Percentiles rank a stretch among this genome's conserved stretches.
Conservation (phyloP, 768 basidiomycete genomes). For the Leccinum ochraceum region DNA sequence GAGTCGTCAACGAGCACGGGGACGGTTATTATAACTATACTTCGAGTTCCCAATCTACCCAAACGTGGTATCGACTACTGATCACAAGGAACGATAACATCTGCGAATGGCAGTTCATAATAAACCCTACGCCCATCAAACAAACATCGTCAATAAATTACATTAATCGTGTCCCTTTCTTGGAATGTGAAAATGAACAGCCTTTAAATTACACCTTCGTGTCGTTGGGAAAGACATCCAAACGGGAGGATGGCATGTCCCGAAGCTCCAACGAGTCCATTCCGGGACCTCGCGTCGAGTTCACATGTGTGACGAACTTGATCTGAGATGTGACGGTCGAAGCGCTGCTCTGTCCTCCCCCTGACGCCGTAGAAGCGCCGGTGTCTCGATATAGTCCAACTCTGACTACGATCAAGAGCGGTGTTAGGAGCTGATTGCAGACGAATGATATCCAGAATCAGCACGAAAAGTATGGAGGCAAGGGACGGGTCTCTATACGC, state of each 20-base stretch:
- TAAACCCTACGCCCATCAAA: background rate
- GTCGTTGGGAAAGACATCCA: background rate
- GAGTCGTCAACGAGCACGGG: background rate
- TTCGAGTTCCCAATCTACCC: background rate
- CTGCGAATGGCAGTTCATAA: background rate
- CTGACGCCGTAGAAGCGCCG: background rate
- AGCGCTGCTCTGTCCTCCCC: background rate
- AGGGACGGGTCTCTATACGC: background rate
- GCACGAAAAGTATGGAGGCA: background rate
- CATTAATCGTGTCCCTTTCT: background rate
- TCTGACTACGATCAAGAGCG: slow-evolving; percentile 20
- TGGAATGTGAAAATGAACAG: background rate
- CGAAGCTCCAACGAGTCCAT: background rate
- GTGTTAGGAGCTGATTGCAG: slow-evolving; percentile 16
- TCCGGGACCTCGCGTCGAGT: background rate
- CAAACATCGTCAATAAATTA: background rate
- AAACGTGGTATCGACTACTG: background rate
- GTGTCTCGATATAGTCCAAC: slow-evolving; percentile 10
- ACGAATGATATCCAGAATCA: background rate
- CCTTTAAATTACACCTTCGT: background rate
- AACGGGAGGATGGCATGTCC: background rate
- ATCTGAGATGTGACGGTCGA: background rate
- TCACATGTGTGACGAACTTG: background rate
- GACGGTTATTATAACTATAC: background rate
- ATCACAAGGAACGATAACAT: background rate